These are phyloP conservation scores for Aspergillus quadricinctus DNA, from an alignment of 2,329 filamentous ascomycete species.

Conservation along the genomic window DNA sequence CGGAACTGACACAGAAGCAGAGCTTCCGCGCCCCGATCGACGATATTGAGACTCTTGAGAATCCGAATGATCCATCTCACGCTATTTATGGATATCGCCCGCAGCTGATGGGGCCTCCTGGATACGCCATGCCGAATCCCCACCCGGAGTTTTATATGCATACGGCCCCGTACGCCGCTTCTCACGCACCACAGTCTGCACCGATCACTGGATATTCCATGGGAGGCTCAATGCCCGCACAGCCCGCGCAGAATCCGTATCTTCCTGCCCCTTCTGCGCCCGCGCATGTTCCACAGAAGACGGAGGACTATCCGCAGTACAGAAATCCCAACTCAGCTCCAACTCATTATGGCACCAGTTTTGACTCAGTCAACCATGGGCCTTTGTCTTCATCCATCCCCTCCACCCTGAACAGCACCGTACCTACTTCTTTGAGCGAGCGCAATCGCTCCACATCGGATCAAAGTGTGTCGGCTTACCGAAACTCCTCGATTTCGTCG, in stretches of 20 bases:
- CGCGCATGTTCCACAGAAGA: constrained; percentile 29
- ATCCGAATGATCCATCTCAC: constrained; percentile 35
- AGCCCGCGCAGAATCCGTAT: constrained; percentile 35
- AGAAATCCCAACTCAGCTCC: constrained; percentile 26
- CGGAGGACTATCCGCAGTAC: constrained; percentile 36
- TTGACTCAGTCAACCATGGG: constrained; percentile 33
- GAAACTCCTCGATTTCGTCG: constrained; percentile 38
- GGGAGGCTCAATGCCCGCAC: constrained; percentile 27
- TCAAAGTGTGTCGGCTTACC: constrained; percentile 34
- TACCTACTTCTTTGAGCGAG: constrained; percentile 30
- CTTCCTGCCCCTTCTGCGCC: constrained; percentile 29
- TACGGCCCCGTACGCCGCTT: constrained; percentile 26
- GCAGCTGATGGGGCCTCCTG: constrained; percentile 31
- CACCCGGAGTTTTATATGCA: constrained; percentile 37
- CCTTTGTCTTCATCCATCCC: constrained; percentile 32
- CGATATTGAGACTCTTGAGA: constrained; percentile 50
- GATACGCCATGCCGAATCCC: constrained; percentile 32
- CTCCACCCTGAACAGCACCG: constrained; percentile 25
- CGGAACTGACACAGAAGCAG: constrained; percentile 56
- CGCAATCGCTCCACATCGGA: constrained; percentile 35
- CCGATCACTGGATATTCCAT: constrained; percentile 34
- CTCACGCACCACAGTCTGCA: constrained; percentile 31
- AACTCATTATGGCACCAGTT: constrained; percentile 30
- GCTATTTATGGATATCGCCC: constrained; percentile 40
- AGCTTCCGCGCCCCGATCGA: constrained; percentile 65